phyloP scores from a whole-genome alignment of 495 filamentous ascomycete species.

The Bathelium albidoporum region DNA sequence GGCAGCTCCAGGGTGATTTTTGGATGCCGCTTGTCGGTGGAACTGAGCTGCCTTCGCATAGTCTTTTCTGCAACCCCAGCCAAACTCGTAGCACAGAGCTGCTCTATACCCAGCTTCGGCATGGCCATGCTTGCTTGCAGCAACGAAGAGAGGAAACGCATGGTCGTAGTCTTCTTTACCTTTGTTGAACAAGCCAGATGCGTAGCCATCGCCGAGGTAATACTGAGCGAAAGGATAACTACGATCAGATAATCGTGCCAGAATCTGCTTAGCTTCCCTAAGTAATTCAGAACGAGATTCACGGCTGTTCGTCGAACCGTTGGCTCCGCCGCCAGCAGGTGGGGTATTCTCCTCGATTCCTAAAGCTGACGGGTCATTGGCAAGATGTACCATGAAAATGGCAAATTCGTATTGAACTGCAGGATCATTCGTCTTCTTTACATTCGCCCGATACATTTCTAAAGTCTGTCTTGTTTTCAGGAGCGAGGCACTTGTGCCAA shows the following conservation, averaged over 20 bases:
- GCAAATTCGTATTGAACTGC: conserved; percentile 90
- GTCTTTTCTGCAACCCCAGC: conserved; percentile 87
- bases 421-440: conserved; percentile 89
- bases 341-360: conserved; percentile 36
- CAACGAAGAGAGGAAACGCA: conserved; percentile 82
- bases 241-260: conserved; percentile 74
- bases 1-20: conserved; percentile 92
- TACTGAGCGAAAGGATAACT: conserved; percentile 96
- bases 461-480: conserved; percentile 84
- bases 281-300: conserved; percentile 52
- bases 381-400: conserved; percentile 79
- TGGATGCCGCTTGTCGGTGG: conserved; percentile 78
- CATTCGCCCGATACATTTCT: conserved; percentile 93
- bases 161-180: conserved; percentile 80
- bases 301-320: neutral
- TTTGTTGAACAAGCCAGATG: conserved; percentile 89
- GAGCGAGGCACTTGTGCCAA: conserved; percentile 80
- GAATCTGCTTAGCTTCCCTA: conserved; percentile 77
- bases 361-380: conserved; percentile 51
- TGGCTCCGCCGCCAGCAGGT: conserved; percentile 22
- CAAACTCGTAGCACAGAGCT: conserved; percentile 94
- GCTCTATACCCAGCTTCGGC: conserved; percentile 92
- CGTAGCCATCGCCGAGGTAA: conserved; percentile 88
- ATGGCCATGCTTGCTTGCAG: conserved; percentile 94
- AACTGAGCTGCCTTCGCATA: conserved; percentile 86